Evolutionary conservation across 2,329 filamentous ascomycete species (phyloP).

Genomic region (Apiospora pterosperma): DNA sequence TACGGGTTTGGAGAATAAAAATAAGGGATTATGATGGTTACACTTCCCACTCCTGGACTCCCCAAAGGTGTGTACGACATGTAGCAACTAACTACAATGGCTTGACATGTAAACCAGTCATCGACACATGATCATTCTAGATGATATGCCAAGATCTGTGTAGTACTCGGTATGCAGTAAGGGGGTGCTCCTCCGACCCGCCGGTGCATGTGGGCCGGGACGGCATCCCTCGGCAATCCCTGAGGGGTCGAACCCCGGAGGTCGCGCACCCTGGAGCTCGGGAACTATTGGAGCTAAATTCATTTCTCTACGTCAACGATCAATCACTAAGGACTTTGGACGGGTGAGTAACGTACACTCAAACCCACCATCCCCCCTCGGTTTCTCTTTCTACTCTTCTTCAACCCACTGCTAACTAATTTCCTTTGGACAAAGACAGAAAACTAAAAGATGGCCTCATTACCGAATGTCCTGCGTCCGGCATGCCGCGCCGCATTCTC

Average conservation of each 20-base stretch:
- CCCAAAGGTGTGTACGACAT: not conserved
- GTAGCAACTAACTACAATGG: not conserved
- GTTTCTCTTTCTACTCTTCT: not conserved
- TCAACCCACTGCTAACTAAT: not conserved
- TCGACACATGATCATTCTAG: not conserved
- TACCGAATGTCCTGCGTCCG: constrained; percentile 8
- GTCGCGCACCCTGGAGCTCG: constrained; percentile 3
- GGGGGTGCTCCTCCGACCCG: not conserved
- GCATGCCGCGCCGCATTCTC: not conserved
- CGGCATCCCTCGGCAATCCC: constrained; percentile 14
- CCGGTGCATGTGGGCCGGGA: constrained; percentile 1
- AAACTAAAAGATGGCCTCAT: constrained; percentile 7
- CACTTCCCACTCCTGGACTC: constrained; percentile 1
- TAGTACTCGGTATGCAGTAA: not conserved
- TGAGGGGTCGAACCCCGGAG: not conserved
- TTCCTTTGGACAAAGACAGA: not conserved
- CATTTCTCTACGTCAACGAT: constrained; percentile 18
- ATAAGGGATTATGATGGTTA: constrained; percentile 15
- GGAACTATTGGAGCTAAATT: constrained; percentile 7
- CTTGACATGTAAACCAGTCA: not conserved
- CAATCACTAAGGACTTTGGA: not conserved
- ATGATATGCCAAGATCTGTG: not conserved
- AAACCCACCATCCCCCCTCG: not conserved
- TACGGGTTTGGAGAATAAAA: constrained; percentile 18
- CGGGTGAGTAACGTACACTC: not conserved